Evolutionary conservation across 140 eudicot species (phyloP), one percentile per base, ranked within the genome.

Genomic region (Ambrosia hybrid): DNA sequence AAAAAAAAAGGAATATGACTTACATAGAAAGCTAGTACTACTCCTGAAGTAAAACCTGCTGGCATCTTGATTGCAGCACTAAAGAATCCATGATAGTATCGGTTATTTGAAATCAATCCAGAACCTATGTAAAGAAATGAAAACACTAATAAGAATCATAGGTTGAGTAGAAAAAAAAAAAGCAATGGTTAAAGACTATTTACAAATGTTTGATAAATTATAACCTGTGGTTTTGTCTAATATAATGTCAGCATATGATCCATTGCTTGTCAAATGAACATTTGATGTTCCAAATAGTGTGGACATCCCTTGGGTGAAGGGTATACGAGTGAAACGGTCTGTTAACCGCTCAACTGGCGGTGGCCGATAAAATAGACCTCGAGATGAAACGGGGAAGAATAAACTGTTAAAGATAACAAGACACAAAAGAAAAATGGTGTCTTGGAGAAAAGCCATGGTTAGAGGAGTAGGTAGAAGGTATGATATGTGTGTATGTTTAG

Each of bases 11-110:
- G 14, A 12, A 51, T 4, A 13, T 2, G 12, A 80, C 96, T 86
- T 74, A 91, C 97, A 73, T 88, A 91, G 58, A 86, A 88, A 73
- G 97, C 97, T 37, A 88, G 76, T 17, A 91, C 97, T 37, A 91
- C 80, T 12, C 98, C 96, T 49, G 97, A 88, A 33, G 97, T 86
- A 57, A 83, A 88, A 59, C 97, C 89, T 57, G 88, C 48, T 65
- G 96, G 98, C 64, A 89, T 79, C 68, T 89, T 92, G 5, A 92
- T 77, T 26, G 96, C 91, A 71, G 87, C 95, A 85, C 85, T 89
- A 82, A 92, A 92, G 72, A 92, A 92, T 26, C 98, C 98, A 85
- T 92, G 85, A 75, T 81, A 68, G 82, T 86, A 92, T 75, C 48
- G 80, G 79, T 81, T 86, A 85, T 83, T 92, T 17, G 98, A 89